Evolutionary conservation across 441 rosid genomes (phyloP).

Genomic region (Metrosideros polymorpha): DNA sequence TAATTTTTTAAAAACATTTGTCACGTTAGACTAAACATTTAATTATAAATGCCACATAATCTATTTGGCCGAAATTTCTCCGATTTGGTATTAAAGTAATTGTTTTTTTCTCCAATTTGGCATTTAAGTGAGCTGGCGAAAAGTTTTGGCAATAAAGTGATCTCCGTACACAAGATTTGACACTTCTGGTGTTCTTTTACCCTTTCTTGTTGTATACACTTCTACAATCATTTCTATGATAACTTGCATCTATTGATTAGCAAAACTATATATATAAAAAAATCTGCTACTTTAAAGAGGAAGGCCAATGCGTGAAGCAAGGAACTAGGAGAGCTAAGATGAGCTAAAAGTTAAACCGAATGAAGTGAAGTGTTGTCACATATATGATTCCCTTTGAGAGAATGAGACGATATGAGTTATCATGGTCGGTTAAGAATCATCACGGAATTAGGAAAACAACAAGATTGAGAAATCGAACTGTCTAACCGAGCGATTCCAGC

Average conservation of each 20-base stretch:
- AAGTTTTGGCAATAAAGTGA: no score
- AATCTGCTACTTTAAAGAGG: neutral
- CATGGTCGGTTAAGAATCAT: neutral
- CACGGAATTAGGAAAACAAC: neutral
- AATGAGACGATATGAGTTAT: neutral
- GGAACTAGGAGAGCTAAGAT: neutral
- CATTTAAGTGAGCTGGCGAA: no score
- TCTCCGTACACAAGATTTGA: no score
- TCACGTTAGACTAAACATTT: no score
- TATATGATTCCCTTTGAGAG: neutral
- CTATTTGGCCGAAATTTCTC: no score
- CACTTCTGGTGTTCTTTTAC: no score
- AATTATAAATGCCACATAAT: no score
- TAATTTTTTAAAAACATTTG: no score
- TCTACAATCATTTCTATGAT: neutral
- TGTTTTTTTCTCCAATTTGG: no score
- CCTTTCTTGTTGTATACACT: neutral
- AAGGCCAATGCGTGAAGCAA: neutral
- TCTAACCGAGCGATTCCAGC: neutral
- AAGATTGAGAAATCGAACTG: neutral
- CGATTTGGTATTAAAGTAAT: no score
- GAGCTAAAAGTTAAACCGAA: neutral
- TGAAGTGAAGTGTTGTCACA: neutral
- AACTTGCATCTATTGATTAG: neutral
- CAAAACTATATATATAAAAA: neutral